Evolutionary conservation across 306 rosid species (phyloP), one percentile per base, ranked within the genome.

Genomic region (Fragaria nilgerrensis): DNA sequence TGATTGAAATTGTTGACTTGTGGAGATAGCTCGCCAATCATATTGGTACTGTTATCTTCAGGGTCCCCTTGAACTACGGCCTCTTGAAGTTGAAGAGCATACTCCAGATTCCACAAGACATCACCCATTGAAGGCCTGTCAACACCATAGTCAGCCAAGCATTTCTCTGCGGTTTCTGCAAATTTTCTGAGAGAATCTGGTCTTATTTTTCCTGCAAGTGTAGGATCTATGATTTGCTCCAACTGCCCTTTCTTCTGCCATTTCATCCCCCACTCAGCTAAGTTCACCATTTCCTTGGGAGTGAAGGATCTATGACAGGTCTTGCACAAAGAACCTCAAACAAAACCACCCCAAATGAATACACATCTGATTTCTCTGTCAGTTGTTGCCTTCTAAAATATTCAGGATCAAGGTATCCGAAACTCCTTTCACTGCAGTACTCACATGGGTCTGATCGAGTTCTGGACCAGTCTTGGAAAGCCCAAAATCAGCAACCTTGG

Each of bases 261-360:
- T 75, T 93, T 90, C 96, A 93, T 91, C 16, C 92, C 92, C 98
- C 98, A 91, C 85, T 93, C 96, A 17, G 97, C 98, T 70, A 93
- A 84, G 85, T 91, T 91, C 53, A 93, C 98, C 93, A 83, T 88
- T 81, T 91, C 98, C 96, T 86, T 0, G 91, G 87, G 80, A 89
- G 98, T 17, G 97, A 83, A 36, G 98, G 98, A 75, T 93, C 97
- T 58, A 91, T 91, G 32, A 91, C 94, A 44, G 98, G 96, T 52
- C 97, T 90, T 53, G 97, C 98, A 52, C 97, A 93, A 14, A 93
- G 85, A 41, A 88, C 96, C 77, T 93, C 97, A 58, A 91, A 89
- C 85, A 93, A 72, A 81, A 93, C 98, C 44, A 93, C 97, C 37
- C 98, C 96, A 68, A 93, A 93, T 6, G 98, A 93, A 79, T 93